Conservation (phyloP, 176 grass and related monocot genomes). For the Juncus effusus region DNA sequence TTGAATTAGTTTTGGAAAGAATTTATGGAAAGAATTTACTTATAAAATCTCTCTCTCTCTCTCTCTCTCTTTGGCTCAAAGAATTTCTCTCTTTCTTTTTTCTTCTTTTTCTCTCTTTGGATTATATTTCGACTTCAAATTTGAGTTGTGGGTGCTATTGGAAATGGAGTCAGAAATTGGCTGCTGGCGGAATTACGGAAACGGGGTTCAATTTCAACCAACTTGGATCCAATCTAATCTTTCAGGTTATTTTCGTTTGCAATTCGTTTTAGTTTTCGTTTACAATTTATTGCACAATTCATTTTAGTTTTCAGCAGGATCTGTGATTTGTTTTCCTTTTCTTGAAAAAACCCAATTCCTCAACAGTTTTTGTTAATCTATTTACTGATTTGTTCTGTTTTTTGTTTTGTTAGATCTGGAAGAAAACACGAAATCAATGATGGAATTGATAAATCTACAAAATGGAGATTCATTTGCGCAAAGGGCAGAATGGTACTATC, state of each 20-base stretch:
- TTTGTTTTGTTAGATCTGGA: slow-evolving; percentile 12
- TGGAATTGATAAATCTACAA: slow-evolving; percentile 12
- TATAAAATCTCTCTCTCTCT: no score
- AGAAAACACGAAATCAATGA: slow-evolving; percentile 32
- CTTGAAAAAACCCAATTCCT: background rate
- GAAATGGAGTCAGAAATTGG: slow-evolving; percentile 12
- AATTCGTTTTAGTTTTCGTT: background rate
- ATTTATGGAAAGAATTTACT: no score
- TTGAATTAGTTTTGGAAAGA: no score
- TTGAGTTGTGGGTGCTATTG: no score
- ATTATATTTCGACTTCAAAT: no score
- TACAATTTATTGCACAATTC: background rate
- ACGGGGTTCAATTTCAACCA: background rate
- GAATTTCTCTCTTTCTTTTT: no score
- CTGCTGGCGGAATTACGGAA: background rate
- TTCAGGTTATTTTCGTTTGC: slow-evolving; percentile 10
- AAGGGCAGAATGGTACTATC: slow-evolving; percentile 10
- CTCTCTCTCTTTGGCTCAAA: no score
- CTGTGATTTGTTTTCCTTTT: background rate
- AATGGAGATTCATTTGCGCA: background rate
- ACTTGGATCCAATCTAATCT: slow-evolving; percentile 17
- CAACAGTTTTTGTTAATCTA: no score
- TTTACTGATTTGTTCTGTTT: no score
- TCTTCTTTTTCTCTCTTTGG: no score
- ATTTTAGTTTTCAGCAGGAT: background rate